Evolutionary conservation across 2,329 filamentous ascomycete species (phyloP).

Genomic region (Periconia sp.): DNA sequence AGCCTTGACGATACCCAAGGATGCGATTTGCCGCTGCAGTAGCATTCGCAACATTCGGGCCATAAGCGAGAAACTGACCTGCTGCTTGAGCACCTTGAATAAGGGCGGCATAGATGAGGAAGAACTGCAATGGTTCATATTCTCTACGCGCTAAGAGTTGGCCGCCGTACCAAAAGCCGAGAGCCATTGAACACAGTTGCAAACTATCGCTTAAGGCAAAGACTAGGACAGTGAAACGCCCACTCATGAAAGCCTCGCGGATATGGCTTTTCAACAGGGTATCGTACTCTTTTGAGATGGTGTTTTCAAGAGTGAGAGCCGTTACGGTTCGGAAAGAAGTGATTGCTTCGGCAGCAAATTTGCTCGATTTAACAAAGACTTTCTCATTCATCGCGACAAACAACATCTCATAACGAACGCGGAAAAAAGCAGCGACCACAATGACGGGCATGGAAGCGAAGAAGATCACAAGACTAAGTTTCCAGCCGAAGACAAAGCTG

Average conservation of each 20-base stretch:
- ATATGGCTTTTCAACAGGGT: conserved; percentile 56
- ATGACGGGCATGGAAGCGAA: conserved; percentile 69
- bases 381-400: conserved; percentile 77
- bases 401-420: conserved; percentile 59
- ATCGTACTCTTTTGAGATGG: conserved; percentile 73
- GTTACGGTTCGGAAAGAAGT: conserved; percentile 88
- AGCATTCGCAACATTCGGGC: conserved; percentile 29
- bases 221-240: conserved; percentile 66
- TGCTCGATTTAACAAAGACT: conserved; percentile 72
- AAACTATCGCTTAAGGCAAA: conserved; percentile 69
- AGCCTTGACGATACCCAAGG: neutral
- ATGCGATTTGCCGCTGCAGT: conserved; percentile 16
- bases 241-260: conserved; percentile 11
- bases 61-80: conserved; percentile 26
- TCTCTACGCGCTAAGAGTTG: conserved; percentile 16
- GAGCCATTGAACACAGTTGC: conserved; percentile 72
- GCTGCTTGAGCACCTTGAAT: conserved; percentile 25
- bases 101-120: conserved; percentile 27
- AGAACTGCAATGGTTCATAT: conserved; percentile 17
- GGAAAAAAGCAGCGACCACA: conserved; percentile 71
- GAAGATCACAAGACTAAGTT: conserved; percentile 72
- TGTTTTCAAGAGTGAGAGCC: conserved; percentile 77
- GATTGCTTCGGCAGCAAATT: conserved; percentile 86
- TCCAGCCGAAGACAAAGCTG: conserved; percentile 74
- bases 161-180: conserved; percentile 64